Evolutionary conservation across 1,284 basidiomycete species (phyloP).

Genomic region (Anthracocystis walkeri): DNA sequence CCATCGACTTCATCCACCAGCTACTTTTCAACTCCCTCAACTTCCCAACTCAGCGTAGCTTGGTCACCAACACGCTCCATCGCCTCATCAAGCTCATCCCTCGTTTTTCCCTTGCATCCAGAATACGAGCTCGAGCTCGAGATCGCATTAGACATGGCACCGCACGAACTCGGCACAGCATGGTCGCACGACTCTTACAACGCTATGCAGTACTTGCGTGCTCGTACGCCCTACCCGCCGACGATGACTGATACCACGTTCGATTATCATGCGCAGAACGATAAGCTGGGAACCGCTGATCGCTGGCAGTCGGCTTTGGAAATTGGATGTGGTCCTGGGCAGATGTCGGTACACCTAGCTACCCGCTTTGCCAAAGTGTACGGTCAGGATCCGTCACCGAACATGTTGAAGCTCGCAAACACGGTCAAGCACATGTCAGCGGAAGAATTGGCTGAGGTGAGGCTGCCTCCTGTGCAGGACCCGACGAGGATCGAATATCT

Average conservation of each 20-base stretch:
- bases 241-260: conserved; percentile 38
- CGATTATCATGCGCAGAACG: conserved; percentile 37
- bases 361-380: conserved; percentile 40
- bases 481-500: conserved; percentile 35
- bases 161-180: conserved; percentile 36
- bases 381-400: conserved; percentile 41
- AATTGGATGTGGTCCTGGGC: conserved; percentile 49
- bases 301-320: conserved; percentile 44
- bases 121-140: conserved; percentile 46
- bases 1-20: conserved; percentile 5
- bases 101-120: conserved; percentile 37
- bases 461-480: conserved; percentile 30
- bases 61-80: conserved; percentile 8
- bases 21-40: conserved; percentile 17
- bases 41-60: conserved; percentile 9
- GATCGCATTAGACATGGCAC: conserved; percentile 44
- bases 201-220: conserved; percentile 41
- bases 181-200: conserved; percentile 50
- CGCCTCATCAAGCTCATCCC: conserved; percentile 18
- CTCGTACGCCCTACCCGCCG: conserved; percentile 48
- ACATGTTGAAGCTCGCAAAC: conserved; percentile 50
- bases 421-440: conserved; percentile 46
- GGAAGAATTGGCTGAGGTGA: conserved; percentile 34
- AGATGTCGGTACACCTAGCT: conserved; percentile 48
- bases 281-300: conserved; percentile 2